Conservation (phyloP, 495 filamentous ascomycete species). For the Penicillium paxilli region DNA sequence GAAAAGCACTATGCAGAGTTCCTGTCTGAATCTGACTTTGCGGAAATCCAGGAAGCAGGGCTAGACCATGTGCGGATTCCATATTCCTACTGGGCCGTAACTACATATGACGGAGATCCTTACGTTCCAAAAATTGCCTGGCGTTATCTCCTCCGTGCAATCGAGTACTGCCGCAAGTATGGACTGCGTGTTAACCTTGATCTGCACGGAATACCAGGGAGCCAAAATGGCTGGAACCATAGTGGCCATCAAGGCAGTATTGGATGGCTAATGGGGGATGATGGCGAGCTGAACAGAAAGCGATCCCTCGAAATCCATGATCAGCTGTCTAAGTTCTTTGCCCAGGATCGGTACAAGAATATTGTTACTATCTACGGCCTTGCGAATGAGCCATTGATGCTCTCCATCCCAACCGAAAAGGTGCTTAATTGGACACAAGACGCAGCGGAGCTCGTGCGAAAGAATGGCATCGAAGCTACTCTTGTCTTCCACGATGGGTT, state of each 20-base stretch:
- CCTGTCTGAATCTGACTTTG: conserved; percentile 78
- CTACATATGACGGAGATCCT: conserved; percentile 80
- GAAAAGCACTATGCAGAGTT: conserved; percentile 92
- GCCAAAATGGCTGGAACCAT: conserved; percentile 91
- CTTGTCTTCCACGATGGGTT: conserved; percentile 85
- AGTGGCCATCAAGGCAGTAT: conserved; percentile 72
- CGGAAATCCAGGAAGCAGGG: conserved; percentile 80
- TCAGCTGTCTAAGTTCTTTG: conserved; percentile 78
- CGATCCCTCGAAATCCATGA: conserved; percentile 81
- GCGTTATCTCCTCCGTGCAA: conserved; percentile 89
- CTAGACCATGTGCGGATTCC: conserved; percentile 96
- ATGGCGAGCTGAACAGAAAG: conserved; percentile 61
- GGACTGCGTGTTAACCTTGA: conserved; percentile 94
- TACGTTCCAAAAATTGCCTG: conserved; percentile 86
- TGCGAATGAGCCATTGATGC: conserved; percentile 85
- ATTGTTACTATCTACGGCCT: conserved; percentile 83
- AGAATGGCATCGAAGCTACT: conserved; percentile 66
- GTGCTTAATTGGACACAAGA: conserved; percentile 71
- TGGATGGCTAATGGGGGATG: conserved; percentile 76
- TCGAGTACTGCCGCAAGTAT: conserved; percentile 92
- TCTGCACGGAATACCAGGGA: conserved; percentile 80
- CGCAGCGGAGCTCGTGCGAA: conserved; percentile 63
- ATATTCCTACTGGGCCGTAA: conserved; percentile 93
- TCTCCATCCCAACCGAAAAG: conserved; percentile 50
- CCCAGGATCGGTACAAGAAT: conserved; percentile 81